Conservation (phyloP, 140 eudicot species). For the Anethum foeniculum region DNA sequence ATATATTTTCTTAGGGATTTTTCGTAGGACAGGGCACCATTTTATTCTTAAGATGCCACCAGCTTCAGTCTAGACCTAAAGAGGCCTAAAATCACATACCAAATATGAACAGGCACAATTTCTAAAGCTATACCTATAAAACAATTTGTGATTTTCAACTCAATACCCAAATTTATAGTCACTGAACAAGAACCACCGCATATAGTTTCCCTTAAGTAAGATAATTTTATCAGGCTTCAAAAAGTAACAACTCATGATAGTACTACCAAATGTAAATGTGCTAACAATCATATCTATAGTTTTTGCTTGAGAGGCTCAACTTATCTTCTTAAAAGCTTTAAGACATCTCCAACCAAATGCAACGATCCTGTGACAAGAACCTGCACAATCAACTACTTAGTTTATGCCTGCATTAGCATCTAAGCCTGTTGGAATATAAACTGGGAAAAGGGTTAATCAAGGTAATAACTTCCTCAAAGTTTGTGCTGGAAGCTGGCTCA, state of each 20-base stretch:
- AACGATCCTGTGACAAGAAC: conserved; percentile 90
- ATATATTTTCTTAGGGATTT: too few species aligned
- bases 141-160: not conserved
- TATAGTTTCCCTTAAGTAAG: not conserved
- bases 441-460: not conserved
- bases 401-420: not conserved
- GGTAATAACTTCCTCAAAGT: not conserved
- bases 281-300: not conserved
- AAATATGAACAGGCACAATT: not conserved
- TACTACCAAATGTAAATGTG: not conserved
- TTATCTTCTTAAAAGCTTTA: conserved; percentile 62
- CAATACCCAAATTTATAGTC: not conserved
- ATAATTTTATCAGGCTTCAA: not conserved
- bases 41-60: not conserved
- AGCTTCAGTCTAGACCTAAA: not conserved
- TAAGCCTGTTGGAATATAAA: not conserved
- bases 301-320: not conserved
- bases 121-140: not conserved
- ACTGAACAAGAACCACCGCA: not conserved
- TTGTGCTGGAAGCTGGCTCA: not conserved
- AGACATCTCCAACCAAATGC: conserved; percentile 88
- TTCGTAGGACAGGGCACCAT: too few species aligned
- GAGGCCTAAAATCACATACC: not conserved
- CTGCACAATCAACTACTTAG: conserved; percentile 25
- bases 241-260: not conserved